Conservation (phyloP, 306 rosid species). For the Acacia crassicarpa region DNA sequence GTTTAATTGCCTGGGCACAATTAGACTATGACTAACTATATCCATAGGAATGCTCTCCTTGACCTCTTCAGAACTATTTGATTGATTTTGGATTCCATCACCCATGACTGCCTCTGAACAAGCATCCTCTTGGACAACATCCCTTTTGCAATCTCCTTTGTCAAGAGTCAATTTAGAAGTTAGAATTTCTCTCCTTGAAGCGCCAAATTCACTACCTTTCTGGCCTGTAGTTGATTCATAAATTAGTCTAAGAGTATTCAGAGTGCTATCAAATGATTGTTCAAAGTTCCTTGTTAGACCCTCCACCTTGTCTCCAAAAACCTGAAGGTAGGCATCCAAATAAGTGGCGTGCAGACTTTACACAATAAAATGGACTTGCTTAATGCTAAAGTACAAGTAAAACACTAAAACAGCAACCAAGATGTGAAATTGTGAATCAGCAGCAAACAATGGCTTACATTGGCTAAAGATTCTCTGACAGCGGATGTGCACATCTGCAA, state of each 20-base stretch:
- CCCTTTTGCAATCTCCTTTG: conserved; percentile 36
- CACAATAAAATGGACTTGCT: conserved; percentile 42
- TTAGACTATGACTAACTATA: conserved; percentile 43
- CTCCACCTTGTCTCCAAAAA: conserved; percentile 70
- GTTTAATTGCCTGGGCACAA: conserved; percentile 44
- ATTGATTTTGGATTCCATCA: conserved; percentile 31
- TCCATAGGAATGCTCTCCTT: conserved; percentile 37
- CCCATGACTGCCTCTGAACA: conserved; percentile 26
- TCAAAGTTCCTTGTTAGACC: conserved; percentile 77
- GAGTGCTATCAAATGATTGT: conserved; percentile 75
- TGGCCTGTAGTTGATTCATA: conserved; percentile 47
- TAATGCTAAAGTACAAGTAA: conserved; percentile 39
- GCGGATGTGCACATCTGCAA: conserved; percentile 89
- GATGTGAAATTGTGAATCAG: conserved; percentile 38
- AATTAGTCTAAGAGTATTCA: conserved; percentile 72
- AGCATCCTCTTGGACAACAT: conserved; percentile 37
- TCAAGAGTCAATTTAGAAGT: conserved; percentile 32
- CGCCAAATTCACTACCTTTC: conserved; percentile 31
- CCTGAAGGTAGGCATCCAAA: conserved; percentile 62
- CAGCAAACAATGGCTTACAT: conserved; percentile 71
- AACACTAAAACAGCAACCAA: conserved; percentile 47
- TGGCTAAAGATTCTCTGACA: conserved; percentile 77
- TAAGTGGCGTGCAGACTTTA: conserved; percentile 36
- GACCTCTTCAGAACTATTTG: conserved; percentile 40
- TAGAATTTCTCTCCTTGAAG: conserved; percentile 29